A percentile compares a stretch with the other conserved stretches of the same genome.
These are phyloP conservation scores for Coemansia sp. DNA, from an alignment of 192 early-diverging fungal genomes.

Conservation along the genomic window DNA sequence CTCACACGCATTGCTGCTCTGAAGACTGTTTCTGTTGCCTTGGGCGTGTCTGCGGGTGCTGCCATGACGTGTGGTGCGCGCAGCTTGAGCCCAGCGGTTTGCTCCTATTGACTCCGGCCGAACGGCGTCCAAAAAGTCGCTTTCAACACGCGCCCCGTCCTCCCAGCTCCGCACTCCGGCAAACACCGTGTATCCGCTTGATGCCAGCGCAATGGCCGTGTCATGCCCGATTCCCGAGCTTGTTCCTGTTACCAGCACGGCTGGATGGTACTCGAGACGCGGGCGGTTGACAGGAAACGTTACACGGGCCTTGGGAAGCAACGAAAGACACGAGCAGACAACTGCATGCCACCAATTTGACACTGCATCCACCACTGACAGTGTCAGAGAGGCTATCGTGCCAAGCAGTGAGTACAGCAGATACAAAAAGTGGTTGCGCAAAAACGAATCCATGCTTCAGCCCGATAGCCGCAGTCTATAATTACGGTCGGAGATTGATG, in stretches of 20 bases:
- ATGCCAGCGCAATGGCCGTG: constrained; percentile 50
- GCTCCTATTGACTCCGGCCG: constrained; percentile 15
- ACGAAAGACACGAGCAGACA: constrained; percentile 41
- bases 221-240: constrained; percentile 58
- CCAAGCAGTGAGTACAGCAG: constrained; percentile 45
- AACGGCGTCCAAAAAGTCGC: constrained; percentile 33
- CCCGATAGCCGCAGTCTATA: no score
- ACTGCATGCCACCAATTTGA: constrained; percentile 52
- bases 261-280: constrained; percentile 35
- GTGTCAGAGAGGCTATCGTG: constrained; percentile 28
- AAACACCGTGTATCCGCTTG: constrained; percentile 56
- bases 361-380: constrained; percentile 42
- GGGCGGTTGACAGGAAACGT: constrained; percentile 38
- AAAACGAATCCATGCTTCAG: constrained; percentile 42
- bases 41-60: neutral
- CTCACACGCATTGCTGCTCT: neutral
- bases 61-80: neutral
- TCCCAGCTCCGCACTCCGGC: constrained; percentile 56
- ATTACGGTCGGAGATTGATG: no score
- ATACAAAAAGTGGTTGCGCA: constrained; percentile 53
- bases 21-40: neutral
- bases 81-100: constrained; percentile 30
- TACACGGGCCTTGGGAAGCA: constrained; percentile 51
- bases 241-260: constrained; percentile 55
- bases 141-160: constrained; percentile 50